phyloP scores from a whole-genome alignment of 768 basidiomycete species.

The Phaffia australis region DNA sequence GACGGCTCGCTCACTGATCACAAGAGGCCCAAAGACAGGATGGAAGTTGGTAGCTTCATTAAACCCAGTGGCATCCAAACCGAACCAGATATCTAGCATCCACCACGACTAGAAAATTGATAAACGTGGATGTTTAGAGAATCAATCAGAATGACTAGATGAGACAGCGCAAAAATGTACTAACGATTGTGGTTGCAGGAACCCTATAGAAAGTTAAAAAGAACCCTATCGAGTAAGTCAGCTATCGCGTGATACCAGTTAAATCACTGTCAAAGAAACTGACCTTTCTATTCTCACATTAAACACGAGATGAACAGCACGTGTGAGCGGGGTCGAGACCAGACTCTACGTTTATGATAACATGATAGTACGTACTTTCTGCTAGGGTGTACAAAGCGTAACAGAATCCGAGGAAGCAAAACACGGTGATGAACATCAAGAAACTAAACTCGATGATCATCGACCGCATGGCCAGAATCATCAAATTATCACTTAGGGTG shows the following conservation, averaged over 20 bases:
- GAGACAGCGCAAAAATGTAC: neutral
- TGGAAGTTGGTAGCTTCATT: conserved; percentile 46
- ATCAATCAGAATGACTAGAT: neutral
- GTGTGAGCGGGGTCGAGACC: too few species aligned
- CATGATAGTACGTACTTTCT: conserved; percentile 22
- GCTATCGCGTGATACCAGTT: too few species aligned
- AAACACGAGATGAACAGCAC: too few species aligned
- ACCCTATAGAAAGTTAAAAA: conserved; percentile 3
- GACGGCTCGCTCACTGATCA: conserved; percentile 42
- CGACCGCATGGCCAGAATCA: conserved; percentile 51
- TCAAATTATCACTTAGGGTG: conserved; percentile 54
- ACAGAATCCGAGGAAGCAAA: conserved; percentile 79
- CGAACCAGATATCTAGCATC: conserved; percentile 85
- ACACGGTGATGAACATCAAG: conserved; percentile 55
- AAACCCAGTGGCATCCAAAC: conserved; percentile 82
- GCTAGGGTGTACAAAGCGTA: conserved; percentile 90
- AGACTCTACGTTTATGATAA: too few species aligned
- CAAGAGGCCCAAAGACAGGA: conserved; percentile 66
- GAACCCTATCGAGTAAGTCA: too few species aligned
- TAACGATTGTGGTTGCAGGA: conserved; percentile 8
- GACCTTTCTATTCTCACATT: too few species aligned
- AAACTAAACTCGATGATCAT: conserved; percentile 79
- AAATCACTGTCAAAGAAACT: too few species aligned
- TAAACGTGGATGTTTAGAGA: neutral
- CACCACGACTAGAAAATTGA: conserved; percentile 63